Evolutionary conservation across 129 eudicot genomes (phyloP).

Genomic region (Flaveria bidentis): DNA sequence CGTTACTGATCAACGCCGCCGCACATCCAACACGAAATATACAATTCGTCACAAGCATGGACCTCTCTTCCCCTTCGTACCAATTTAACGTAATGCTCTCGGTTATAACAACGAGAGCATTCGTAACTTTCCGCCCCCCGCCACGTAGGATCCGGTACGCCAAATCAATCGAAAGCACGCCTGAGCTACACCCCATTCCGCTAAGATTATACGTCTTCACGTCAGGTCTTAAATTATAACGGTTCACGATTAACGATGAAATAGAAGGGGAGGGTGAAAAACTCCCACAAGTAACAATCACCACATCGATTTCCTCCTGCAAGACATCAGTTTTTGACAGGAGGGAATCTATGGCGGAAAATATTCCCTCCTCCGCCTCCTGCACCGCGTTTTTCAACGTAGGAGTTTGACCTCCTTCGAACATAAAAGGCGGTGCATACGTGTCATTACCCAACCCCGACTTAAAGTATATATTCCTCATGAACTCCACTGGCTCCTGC

Average conservation of each 20-base stretch:
- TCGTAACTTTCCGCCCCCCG: conserved; percentile 38
- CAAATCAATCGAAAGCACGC: conserved; percentile 57
- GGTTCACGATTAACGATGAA: conserved; percentile 60
- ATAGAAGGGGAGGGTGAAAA: conserved; percentile 74
- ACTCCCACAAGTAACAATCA: conserved; percentile 65
- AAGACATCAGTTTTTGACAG: conserved; percentile 44
- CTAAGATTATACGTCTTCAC: conserved; percentile 72
- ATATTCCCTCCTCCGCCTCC: conserved; percentile 74
- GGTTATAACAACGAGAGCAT: conserved; percentile 60
- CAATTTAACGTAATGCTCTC: conserved; percentile 80
- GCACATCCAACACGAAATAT: conserved; percentile 85
- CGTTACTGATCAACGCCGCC: conserved; percentile 60
- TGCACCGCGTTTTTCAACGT: conserved; percentile 43
- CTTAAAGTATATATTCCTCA: conserved; percentile 51
- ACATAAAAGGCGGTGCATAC: conserved; percentile 72
- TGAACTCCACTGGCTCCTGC: conserved; percentile 45
- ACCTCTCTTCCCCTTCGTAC: conserved; percentile 59
- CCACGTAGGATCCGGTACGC: conserved; percentile 54
- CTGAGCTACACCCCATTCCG: conserved; percentile 94
- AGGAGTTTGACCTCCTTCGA: conserved; percentile 36
- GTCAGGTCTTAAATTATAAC: conserved; percentile 41
- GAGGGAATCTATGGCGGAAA: conserved; percentile 52
- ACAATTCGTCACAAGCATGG: conserved; percentile 78
- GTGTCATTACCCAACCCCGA: conserved; percentile 80
- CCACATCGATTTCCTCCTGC: conserved; percentile 43